phyloP scores from a whole-genome alignment of 768 basidiomycete species.

The Lactarius vividus region DNA sequence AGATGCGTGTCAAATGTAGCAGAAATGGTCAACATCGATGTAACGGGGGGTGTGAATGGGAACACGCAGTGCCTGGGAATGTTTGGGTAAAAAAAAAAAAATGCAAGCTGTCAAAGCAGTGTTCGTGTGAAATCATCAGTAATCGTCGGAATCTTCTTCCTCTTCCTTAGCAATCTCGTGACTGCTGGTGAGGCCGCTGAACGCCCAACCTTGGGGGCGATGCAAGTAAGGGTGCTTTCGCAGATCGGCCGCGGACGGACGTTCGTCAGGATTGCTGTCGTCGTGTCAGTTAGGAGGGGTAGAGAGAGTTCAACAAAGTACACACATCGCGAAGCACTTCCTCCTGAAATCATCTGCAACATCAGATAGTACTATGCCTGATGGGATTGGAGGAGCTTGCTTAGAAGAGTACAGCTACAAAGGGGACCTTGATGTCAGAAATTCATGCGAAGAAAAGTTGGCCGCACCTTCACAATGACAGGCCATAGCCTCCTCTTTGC shows the following conservation, averaged over 20 bases:
- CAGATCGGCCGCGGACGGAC: conserved; percentile 76
- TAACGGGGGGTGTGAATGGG: conserved; percentile 11
- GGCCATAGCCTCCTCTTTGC: conserved; percentile 81
- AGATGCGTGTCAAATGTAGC: conserved; percentile 29
- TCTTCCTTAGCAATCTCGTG: conserved; percentile 15
- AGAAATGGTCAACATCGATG: conserved; percentile 25
- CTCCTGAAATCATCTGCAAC: conserved; percentile 83
- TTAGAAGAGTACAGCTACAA: conserved; percentile 79
- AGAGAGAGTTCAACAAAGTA: conserved; percentile 13
- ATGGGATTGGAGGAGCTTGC: conserved; percentile 85
- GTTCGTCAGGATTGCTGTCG: conserved; percentile 74
- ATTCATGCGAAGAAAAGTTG: background rate
- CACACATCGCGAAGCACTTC: conserved; percentile 88
- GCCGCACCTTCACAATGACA: conserved; percentile 90
- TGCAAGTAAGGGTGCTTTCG: conserved; percentile 75
- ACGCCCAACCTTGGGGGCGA: conserved; percentile 71
- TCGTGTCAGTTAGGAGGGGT: background rate
- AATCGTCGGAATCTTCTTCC: conserved; percentile 21
- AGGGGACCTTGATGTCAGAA: conserved; percentile 2
- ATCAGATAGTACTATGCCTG: conserved; percentile 70
- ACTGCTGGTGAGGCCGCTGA: conserved; percentile 55
- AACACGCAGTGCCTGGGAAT: conserved; percentile 14
- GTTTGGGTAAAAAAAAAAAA: background rate
- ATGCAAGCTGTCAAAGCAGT: conserved; percentile 20
- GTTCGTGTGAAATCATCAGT: conserved; percentile 26